Conservation (phyloP, 768 basidiomycete species). For the Suillus cothurnatus region DNA sequence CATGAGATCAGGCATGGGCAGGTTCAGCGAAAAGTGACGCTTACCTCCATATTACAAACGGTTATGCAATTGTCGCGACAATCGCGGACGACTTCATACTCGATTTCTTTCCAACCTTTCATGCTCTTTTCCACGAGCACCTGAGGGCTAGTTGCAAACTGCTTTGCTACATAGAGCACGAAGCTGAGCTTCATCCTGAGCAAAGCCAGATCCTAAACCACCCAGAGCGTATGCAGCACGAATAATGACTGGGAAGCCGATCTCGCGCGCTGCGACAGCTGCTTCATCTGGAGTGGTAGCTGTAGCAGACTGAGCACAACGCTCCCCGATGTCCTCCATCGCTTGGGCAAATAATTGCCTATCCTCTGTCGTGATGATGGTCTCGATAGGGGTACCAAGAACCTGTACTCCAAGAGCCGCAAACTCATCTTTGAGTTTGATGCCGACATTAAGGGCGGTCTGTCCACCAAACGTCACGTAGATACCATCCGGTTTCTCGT, state of each 20-base stretch:
- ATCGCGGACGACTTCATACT: slow-evolving; percentile 98
- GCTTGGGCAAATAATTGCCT: slow-evolving; percentile 91
- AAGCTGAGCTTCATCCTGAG: slow-evolving; percentile 90
- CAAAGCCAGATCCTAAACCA: slow-evolving; percentile 94
- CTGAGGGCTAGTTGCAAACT: slow-evolving; percentile 96
- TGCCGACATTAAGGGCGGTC: slow-evolving; percentile 94
- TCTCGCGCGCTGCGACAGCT: slow-evolving; percentile 73
- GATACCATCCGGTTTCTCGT: slow-evolving; percentile 98
- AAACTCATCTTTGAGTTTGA: slow-evolving; percentile 98
- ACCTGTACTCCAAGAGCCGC: slow-evolving; percentile 87
- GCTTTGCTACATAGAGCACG: slow-evolving; percentile 89
- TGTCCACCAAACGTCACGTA: slow-evolving; percentile 99
- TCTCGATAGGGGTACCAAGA: slow-evolving; percentile 95
- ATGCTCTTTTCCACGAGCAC: slow-evolving; percentile 99
- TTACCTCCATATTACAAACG: slow-evolving; percentile 99
- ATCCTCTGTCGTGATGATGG: slow-evolving; percentile 97
- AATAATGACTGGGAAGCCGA: slow-evolving; percentile 95
- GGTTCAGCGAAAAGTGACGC: slow-evolving; percentile 26
- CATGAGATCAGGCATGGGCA: not conserved
- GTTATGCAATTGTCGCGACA: slow-evolving; percentile 99
- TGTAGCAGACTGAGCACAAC: slow-evolving; percentile 87
- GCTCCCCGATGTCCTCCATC: slow-evolving; percentile 95
- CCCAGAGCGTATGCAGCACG: slow-evolving; percentile 97
- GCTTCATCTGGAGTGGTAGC: slow-evolving; percentile 90
- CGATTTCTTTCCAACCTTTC: slow-evolving; percentile 99